Percentiles rank a stretch among this genome's conserved stretches.
Conservation (phyloP, 2,329 filamentous ascomycete species). For the Xylaria sp. region DNA sequence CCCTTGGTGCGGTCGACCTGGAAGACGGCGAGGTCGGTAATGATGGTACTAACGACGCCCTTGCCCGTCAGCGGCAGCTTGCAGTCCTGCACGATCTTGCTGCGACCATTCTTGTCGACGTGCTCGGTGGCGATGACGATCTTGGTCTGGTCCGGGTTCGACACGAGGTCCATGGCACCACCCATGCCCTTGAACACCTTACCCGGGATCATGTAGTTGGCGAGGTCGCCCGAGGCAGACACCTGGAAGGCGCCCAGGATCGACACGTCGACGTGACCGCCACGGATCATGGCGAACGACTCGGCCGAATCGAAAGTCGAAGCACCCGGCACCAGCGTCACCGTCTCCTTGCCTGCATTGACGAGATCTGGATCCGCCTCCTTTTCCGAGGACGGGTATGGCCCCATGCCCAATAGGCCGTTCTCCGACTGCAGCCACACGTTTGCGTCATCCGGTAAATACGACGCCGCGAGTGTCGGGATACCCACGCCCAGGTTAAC, state of each 20-base stretch:
- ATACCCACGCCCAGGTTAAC: slow-evolving; percentile 86
- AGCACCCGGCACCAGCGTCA: slow-evolving; percentile 78
- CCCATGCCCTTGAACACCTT: slow-evolving; percentile 91
- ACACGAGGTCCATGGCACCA: slow-evolving; percentile 75
- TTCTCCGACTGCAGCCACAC: slow-evolving; percentile 90
- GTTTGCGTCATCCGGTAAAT: slow-evolving; percentile 68
- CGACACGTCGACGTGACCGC: slow-evolving; percentile 82
- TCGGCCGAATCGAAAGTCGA: slow-evolving; percentile 80
- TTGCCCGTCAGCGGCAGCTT: slow-evolving; percentile 69
- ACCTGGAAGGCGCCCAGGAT: slow-evolving; percentile 86
- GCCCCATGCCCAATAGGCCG: slow-evolving; percentile 82
- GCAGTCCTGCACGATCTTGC: slow-evolving; percentile 71
- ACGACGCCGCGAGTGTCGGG: slow-evolving; percentile 82
- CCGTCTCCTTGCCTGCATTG: slow-evolving; percentile 88
- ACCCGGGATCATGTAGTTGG: slow-evolving; percentile 90
- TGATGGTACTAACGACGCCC: slow-evolving; percentile 72
- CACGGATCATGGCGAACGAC: slow-evolving; percentile 86
- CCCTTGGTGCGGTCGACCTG: slow-evolving; percentile 68
- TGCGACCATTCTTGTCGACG: slow-evolving; percentile 69
- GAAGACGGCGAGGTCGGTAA: slow-evolving; percentile 77
- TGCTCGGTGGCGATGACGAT: slow-evolving; percentile 75
- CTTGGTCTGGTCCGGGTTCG: slow-evolving; percentile 73
- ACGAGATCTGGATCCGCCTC: slow-evolving; percentile 80
- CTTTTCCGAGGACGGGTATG: slow-evolving; percentile 71
- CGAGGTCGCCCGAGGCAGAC: slow-evolving; percentile 76